Percentiles rank a stretch among this genome's conserved stretches.
These are phyloP conservation scores for Botrytis fragariae DNA, from an alignment of 2,329 filamentous ascomycete genomes.

Conservation along the genomic window DNA sequence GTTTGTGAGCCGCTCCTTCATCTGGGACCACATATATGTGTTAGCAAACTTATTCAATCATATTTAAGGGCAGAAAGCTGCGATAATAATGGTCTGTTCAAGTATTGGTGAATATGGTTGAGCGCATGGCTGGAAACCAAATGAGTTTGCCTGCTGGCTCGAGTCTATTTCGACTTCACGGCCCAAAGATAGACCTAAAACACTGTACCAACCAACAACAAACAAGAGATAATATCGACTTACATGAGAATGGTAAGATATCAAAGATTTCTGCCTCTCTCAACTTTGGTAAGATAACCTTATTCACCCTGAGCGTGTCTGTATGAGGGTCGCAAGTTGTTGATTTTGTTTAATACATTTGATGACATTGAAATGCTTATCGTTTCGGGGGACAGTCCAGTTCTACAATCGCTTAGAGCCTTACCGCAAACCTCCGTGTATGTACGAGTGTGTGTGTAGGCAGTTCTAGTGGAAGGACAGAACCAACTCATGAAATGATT, in stretches of 20 bases:
- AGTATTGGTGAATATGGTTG: background rate
- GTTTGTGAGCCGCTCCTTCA: slow-evolving; percentile 1
- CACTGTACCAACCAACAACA: slow-evolving; percentile 2
- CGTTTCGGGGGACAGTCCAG: background rate
- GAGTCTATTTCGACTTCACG: slow-evolving; percentile 15
- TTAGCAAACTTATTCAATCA: slow-evolving; percentile 1
- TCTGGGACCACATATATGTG: slow-evolving; percentile 6
- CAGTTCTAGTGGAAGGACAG: background rate
- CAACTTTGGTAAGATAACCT: background rate
- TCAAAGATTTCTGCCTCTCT: background rate
- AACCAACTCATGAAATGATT: background rate
- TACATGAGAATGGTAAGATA: background rate
- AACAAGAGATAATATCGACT: background rate
- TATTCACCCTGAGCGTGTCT: background rate
- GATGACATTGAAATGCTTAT: slow-evolving; percentile 4
- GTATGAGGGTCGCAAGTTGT: background rate
- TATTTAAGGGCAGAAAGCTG: background rate
- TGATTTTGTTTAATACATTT: background rate
- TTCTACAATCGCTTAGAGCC: slow-evolving; percentile 9
- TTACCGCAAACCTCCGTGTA: background rate
- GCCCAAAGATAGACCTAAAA: slow-evolving; percentile 10
- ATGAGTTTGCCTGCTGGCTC: background rate
- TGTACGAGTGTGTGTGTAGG: background rate
- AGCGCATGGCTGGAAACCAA: slow-evolving; percentile 10
- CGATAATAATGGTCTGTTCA: background rate